These are phyloP conservation scores for Dipodascopsis uninucleata DNA, from an alignment of 805 yeast species.

Conservation along the genomic window DNA sequence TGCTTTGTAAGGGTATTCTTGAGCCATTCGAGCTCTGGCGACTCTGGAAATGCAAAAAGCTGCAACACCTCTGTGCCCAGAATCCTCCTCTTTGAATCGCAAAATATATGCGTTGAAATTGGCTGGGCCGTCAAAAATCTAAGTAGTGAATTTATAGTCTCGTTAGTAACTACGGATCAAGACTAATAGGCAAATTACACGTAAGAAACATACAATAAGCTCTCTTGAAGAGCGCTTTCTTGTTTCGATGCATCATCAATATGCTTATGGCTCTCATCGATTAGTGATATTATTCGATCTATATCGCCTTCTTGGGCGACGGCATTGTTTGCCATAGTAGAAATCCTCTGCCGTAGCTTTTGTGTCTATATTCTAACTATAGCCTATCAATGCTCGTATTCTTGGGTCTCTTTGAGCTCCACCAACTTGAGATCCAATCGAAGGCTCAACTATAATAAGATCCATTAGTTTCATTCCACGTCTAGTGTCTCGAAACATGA, in stretches of 20 bases:
- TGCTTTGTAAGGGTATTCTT: constrained; percentile 22
- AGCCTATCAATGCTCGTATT: too few species aligned
- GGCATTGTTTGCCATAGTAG: too few species aligned
- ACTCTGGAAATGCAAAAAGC: constrained; percentile 25
- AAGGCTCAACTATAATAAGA: too few species aligned
- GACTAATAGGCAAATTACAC: not conserved
- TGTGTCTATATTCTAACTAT: too few species aligned
- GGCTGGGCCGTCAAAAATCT: constrained; percentile 26
- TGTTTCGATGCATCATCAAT: constrained; percentile 18
- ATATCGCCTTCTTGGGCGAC: too few species aligned
- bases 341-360: too few species aligned
- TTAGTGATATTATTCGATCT: constrained; percentile 9
- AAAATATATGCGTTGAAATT: constrained; percentile 14
- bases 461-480: too few species aligned
- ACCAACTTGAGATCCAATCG: too few species aligned
- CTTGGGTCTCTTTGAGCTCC: too few species aligned
- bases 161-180: not conserved
- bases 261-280: constrained; percentile 20
- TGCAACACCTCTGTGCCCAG: constrained; percentile 21
- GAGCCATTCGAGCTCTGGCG: constrained; percentile 27
- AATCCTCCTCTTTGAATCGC: constrained; percentile 9
- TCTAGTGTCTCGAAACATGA: too few species aligned
- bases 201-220: constrained; percentile 13
- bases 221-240: constrained; percentile 24
- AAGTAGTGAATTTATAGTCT: not conserved